phyloP scores from a whole-genome alignment of 371 early-diverging fungal species.

The Mortierella sp. region DNA sequence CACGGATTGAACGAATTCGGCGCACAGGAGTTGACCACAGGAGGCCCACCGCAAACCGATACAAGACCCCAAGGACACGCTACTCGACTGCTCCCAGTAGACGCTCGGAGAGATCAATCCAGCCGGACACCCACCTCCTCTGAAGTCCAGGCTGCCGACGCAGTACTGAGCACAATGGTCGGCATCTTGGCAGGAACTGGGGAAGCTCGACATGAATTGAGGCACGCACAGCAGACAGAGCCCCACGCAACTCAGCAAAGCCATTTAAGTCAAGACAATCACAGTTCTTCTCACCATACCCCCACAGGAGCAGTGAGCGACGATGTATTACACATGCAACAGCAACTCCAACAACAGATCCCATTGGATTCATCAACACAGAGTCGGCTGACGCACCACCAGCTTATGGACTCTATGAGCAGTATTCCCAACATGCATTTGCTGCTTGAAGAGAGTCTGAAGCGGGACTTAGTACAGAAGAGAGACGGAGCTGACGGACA shows the following conservation, averaged over 20 bases:
- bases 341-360: slow-evolving; percentile 48
- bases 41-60: neutral
- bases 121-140: slow-evolving; percentile 1
- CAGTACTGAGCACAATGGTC: slow-evolving; percentile 12
- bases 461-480: slow-evolving; percentile 7
- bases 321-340: slow-evolving; percentile 48
- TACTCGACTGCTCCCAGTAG: neutral
- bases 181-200: slow-evolving; percentile 6
- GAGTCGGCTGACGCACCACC: slow-evolving; percentile 31
- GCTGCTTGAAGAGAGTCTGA: slow-evolving; percentile 40
- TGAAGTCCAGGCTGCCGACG: slow-evolving; percentile 5
- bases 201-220: neutral
- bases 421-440: slow-evolving; percentile 34
- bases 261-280: slow-evolving; percentile 10
- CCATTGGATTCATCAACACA: slow-evolving; percentile 18
- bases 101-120: neutral
- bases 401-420: slow-evolving; percentile 46
- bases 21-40: neutral
- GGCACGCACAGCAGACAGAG: neutral
- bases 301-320: slow-evolving; percentile 23
- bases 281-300: neutral
- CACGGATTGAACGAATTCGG: neutral
- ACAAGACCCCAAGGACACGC: neutral
- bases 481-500: slow-evolving; percentile 7
- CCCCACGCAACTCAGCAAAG: neutral